These are phyloP conservation scores for Cadophora malorum DNA, from an alignment of 2,329 filamentous ascomycete genomes.

Conservation along the genomic window DNA sequence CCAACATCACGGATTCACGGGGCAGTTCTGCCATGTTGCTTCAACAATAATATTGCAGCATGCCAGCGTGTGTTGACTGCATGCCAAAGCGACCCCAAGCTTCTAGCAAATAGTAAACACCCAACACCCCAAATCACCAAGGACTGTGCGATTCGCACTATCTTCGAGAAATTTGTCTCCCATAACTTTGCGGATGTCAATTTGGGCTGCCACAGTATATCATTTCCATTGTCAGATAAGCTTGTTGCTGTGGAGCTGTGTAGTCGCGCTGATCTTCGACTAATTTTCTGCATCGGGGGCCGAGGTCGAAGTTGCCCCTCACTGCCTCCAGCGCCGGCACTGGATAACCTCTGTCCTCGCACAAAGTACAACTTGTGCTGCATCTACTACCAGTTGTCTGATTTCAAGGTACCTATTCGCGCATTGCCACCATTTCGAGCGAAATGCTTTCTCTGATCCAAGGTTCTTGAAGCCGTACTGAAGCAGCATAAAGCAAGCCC, in stretches of 20 bases:
- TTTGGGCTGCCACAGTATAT: constrained; percentile 8
- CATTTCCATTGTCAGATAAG: constrained; percentile 24
- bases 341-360: no score
- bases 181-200: neutral
- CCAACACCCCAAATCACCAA: neutral
- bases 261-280: constrained; percentile 18
- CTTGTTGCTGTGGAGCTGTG: neutral
- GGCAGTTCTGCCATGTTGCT: no score
- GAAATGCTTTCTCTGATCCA: neutral
- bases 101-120: no score
- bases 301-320: constrained; percentile 18
- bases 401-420: neutral
- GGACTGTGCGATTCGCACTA: neutral
- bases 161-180: neutral
- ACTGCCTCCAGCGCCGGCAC: no score
- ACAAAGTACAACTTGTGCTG: neutral
- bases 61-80: no score
- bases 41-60: no score
- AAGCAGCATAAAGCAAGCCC: neutral
- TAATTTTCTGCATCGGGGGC: neutral
- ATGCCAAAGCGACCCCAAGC: no score
- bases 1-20: neutral
- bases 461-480: neutral
- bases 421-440: neutral
- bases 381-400: neutral